Conservation (phyloP, 768 basidiomycete species). For the Lentinula aciculospora region DNA sequence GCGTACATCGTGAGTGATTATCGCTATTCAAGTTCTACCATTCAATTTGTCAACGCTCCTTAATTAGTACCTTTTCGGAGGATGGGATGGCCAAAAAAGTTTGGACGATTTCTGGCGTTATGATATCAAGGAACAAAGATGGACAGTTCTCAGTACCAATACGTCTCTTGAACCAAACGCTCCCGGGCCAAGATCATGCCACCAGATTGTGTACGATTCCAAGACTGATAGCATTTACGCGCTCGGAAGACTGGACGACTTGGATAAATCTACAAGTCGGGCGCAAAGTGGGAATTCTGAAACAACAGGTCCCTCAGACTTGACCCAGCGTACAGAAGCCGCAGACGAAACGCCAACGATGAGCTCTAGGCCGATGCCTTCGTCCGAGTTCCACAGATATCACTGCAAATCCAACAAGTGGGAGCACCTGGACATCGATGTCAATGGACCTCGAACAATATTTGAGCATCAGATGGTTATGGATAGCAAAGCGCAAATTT, state of each 20-base stretch:
- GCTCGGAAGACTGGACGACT: constrained; percentile 62
- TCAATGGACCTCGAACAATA: constrained; percentile 66
- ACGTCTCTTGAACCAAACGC: constrained; percentile 57
- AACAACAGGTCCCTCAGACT: neutral
- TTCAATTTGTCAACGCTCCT: neutral
- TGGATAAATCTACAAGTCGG: constrained; percentile 26
- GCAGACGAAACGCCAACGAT: constrained; percentile 8
- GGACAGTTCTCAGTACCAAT: constrained; percentile 53
- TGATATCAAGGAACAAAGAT: constrained; percentile 49
- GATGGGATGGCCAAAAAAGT: constrained; percentile 69
- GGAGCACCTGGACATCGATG: constrained; percentile 69
- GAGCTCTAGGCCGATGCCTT: constrained; percentile 25
- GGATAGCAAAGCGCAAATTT: constrained; percentile 61
- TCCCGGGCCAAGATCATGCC: constrained; percentile 68
- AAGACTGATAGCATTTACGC: constrained; percentile 67
- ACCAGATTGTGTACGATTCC: constrained; percentile 79
- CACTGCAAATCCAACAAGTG: constrained; percentile 68
- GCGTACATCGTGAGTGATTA: constrained; percentile 33
- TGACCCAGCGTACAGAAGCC: neutral
- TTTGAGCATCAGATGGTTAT: constrained; percentile 83
- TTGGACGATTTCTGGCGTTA: constrained; percentile 81
- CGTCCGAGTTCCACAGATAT: constrained; percentile 75
- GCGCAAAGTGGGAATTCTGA: constrained; percentile 16
- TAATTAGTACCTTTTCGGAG: constrained; percentile 61
- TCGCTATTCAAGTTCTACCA: neutral